phyloP scores from a whole-genome alignment of 345 rosid species.

The Psidium guajava region DNA sequence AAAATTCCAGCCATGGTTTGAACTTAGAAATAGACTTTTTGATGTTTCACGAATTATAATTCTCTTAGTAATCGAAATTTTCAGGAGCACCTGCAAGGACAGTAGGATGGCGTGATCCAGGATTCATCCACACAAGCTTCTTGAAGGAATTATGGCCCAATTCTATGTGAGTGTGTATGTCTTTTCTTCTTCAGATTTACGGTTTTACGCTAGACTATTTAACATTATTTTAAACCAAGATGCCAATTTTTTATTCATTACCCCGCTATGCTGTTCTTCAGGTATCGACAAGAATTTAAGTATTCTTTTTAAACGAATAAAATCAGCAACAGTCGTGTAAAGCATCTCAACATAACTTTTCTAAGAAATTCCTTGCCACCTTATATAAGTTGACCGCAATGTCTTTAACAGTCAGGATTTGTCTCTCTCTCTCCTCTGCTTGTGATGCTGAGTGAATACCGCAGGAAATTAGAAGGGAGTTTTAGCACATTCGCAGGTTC shows the following conservation, averaged over 20 bases:
- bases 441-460: background rate
- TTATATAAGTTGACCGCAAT: background rate
- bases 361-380: background rate
- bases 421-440: background rate
- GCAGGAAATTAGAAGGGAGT: background rate
- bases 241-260: background rate
- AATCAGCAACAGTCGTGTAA: too few relatives aligned
- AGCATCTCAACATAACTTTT: background rate
- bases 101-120: slow-evolving; percentile 47
- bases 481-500: background rate
- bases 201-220: background rate
- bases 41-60: background rate
- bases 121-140: slow-evolving; percentile 37
- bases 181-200: background rate
- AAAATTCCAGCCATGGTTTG: background rate
- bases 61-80: background rate
- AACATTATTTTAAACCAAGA: background rate
- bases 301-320: too few relatives aligned
- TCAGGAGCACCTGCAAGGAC: slow-evolving; percentile 39
- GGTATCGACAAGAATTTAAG: too few relatives aligned
- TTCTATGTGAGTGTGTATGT: slow-evolving; percentile 10
- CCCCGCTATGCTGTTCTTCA: too few relatives aligned
- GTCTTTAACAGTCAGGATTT: background rate
- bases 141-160: slow-evolving; percentile 40
- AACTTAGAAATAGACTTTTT: background rate